Evolutionary conservation across 495 filamentous ascomycete species (phyloP), one percentile per base, ranked within the genome.

Genomic region (Talaromyces thailandensis): DNA sequence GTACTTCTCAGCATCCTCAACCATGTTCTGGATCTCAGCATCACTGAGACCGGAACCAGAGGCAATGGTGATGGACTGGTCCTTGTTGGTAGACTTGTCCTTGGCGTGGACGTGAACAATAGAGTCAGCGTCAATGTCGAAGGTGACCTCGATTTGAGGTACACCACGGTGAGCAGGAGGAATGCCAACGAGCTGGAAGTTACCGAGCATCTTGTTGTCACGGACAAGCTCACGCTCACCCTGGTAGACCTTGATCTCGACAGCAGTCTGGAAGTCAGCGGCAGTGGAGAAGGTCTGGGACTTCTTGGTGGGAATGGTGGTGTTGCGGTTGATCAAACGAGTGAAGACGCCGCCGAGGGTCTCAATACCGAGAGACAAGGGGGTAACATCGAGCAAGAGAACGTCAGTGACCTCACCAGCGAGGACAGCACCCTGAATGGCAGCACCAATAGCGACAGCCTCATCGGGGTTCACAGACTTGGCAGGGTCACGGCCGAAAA

Each of bases 171-270:
- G 93, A 59, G 94, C 94, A 60, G 94, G 94, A 35, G 94, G 94
- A 65, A 98, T 97, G 62, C 94, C 94, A 70, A 96, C 92, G 64
- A 98, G 89, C 84, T 98, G 94, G 90, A 98, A 98, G 90, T 98
- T 98, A 40, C 94, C 94, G 21, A 98, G 86, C 63, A 98, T 81
- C 84, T 98, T 98, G 88, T 98, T 98, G 83, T 98, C 94, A 73
- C 87, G 87, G 72, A 98, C 94, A 61, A 98, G 90, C 81, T 98
- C 94, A 89, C 94, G 94, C 84, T 98, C 94, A 82, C 94, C 94
- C 86, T 98, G 94, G 90, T 87, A 98, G 62, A 98, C 95, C 88
- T 98, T 98, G 85, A 98, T 98, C 84, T 98, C 94, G 75, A 98
- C 94, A 68, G 94, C 94, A 64, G 90, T 96, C 85, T 98, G 94